Percentiles rank a stretch among this genome's conserved stretches.
These are phyloP conservation scores for Colletotrichum incanum DNA, from an alignment of 2,329 filamentous ascomycete species.

Conservation along the genomic window DNA sequence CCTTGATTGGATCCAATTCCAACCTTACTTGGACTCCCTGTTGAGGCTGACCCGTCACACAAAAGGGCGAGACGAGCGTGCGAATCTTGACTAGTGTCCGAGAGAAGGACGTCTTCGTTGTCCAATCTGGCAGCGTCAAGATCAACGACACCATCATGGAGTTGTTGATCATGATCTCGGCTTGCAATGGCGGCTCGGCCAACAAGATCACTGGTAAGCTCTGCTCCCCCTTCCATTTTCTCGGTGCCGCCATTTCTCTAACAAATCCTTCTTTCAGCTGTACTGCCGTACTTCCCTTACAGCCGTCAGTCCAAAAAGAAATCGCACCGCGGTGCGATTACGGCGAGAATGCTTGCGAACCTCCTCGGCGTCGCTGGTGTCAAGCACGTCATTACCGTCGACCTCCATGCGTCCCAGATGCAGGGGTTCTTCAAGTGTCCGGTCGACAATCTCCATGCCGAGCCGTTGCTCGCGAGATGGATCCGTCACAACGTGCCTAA, in stretches of 20 bases:
- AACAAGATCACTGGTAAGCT: conserved; percentile 92
- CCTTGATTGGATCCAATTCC: conserved; percentile 41
- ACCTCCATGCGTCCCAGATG: conserved; percentile 98
- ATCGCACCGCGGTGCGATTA: conserved; percentile 95
- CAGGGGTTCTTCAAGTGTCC: conserved; percentile 99
- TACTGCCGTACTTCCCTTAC: conserved; percentile 98
- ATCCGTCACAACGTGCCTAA: conserved; percentile 89
- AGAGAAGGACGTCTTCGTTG: conserved; percentile 98
- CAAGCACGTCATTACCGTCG: conserved; percentile 97
- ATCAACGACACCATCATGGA: conserved; percentile 99
- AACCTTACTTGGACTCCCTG: conserved; percentile 42
- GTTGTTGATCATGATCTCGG: conserved; percentile 98
- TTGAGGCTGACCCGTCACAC: conserved; percentile 50
- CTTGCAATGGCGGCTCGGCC: conserved; percentile 97
- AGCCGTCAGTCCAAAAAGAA: conserved; percentile 99
- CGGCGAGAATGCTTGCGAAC: conserved; percentile 96
- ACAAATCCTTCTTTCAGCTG: conserved; percentile 67
- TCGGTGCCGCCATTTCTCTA: conserved; percentile 36
- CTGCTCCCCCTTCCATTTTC: too few relatives aligned
- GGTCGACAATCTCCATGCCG: conserved; percentile 96
- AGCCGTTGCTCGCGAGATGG: conserved; percentile 96
- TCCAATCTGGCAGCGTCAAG: conserved; percentile 94
- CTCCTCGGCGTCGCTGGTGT: conserved; percentile 93
- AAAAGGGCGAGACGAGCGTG: conserved; percentile 79
- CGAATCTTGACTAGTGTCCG: conserved; percentile 83